These are phyloP conservation scores for Pilatotrama ljubarskyi DNA, from an alignment of 768 basidiomycete genomes.

Conservation along the genomic window DNA sequence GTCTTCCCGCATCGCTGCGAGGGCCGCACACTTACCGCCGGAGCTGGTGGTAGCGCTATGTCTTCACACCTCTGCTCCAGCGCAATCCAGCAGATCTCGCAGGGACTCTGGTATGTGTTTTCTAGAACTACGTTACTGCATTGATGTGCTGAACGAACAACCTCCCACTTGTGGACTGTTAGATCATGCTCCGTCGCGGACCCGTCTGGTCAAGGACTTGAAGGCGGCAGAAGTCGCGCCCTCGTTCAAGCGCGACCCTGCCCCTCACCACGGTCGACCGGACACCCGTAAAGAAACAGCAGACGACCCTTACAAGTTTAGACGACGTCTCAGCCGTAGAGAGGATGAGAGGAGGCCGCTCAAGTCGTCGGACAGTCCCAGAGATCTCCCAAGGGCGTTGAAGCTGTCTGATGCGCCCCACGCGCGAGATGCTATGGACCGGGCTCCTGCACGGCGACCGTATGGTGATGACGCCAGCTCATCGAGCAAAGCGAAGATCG, in stretches of 20 bases:
- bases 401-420: background rate
- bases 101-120: background rate
- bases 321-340: background rate
- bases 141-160: too few species aligned
- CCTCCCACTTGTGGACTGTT: background rate
- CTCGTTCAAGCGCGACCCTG: slow-evolving; percentile 19
- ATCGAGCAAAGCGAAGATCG: slow-evolving; percentile 11
- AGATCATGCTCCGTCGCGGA: slow-evolving; percentile 21
- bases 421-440: background rate
- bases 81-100: background rate
- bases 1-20: slow-evolving; percentile 10
- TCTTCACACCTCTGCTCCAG: slow-evolving; percentile 18
- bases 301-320: too few species aligned
- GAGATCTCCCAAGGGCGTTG: background rate
- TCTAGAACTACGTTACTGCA: background rate
- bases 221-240: slow-evolving; percentile 22
- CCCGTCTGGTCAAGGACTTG: slow-evolving; percentile 28
- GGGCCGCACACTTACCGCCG: slow-evolving; percentile 11
- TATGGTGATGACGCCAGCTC: background rate
- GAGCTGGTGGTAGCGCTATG: slow-evolving; percentile 21
- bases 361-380: background rate
- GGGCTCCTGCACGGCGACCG: background rate
- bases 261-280: slow-evolving; percentile 21
- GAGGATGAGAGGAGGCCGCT: background rate
- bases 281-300: too few species aligned